These are phyloP conservation scores for Dryas drummondii DNA, from an alignment of 306 rosid genomes.

Conservation along the genomic window DNA sequence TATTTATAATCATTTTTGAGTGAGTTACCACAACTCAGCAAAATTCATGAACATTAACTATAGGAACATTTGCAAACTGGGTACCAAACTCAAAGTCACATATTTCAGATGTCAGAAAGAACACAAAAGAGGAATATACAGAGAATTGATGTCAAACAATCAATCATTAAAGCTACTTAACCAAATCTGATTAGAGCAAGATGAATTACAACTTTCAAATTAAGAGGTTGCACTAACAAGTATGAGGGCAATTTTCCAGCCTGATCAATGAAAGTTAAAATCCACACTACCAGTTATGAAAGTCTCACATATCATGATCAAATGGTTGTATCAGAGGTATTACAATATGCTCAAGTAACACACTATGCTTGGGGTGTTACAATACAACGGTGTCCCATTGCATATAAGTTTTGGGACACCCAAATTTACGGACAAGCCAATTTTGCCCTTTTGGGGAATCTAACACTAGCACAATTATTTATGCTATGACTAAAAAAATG, in stretches of 20 bases:
- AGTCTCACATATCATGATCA: not conserved
- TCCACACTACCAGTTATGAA: not conserved
- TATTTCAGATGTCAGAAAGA: not conserved
- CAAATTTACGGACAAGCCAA: constrained; percentile 40
- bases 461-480: constrained; percentile 34
- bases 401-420: constrained; percentile 33
- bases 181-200: no score
- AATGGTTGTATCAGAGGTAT: not conserved
- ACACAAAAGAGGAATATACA: no score
- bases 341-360: not conserved
- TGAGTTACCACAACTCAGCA: no score
- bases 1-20: no score
- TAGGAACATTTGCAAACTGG: no score
- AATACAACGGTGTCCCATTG: constrained; percentile 47
- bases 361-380: constrained; percentile 6
- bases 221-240: not conserved
- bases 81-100: not conserved
- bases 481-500: constrained; percentile 35
- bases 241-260: not conserved
- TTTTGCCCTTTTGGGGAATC: constrained; percentile 46
- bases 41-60: no score
- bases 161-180: no score
- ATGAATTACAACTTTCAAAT: no score
- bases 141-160: no score
- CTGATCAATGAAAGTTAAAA: not conserved